Evolutionary conservation across 306 rosid species (phyloP).

Genomic region (Quercus engelmannii): DNA sequence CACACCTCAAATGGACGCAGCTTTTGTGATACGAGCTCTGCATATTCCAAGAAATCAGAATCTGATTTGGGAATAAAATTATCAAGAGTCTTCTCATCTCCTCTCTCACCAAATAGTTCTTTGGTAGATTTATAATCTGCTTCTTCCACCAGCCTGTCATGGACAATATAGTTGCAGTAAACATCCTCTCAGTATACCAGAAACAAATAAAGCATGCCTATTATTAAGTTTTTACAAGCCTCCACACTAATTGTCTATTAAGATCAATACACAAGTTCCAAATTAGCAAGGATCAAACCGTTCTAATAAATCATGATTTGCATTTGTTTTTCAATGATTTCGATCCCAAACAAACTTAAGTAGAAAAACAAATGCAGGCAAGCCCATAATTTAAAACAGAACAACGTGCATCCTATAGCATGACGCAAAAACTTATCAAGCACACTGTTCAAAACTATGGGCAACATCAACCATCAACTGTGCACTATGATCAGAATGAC

Average conservation of each 20-base stretch:
- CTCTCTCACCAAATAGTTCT: constrained; percentile 60
- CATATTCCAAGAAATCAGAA: constrained; percentile 82
- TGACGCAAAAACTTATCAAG: not conserved
- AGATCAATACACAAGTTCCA: not conserved
- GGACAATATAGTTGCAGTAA: constrained; percentile 5
- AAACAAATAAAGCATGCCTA: not conserved
- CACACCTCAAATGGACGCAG: constrained; percentile 69
- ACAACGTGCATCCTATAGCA: not conserved
- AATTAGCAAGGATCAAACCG: not conserved
- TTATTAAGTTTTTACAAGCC: not conserved
- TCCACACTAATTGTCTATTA: not conserved
- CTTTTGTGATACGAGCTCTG: constrained; percentile 74
- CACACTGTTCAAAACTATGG: not conserved
- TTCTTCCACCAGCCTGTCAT: constrained; percentile 78
- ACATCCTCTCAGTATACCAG: not conserved
- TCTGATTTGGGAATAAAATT: constrained; percentile 90
- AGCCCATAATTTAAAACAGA: not conserved
- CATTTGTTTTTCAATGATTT: not conserved
- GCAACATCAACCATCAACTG: not conserved
- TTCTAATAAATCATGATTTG: not conserved
- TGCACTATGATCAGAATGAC: not conserved
- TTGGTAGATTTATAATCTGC: constrained; percentile 83
- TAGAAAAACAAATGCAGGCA: not conserved
- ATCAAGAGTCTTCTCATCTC: constrained; percentile 74
- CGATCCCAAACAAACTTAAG: not conserved